Conservation (phyloP, 2,329 filamentous ascomycete species). For the Coleophoma eucalyptorum region DNA sequence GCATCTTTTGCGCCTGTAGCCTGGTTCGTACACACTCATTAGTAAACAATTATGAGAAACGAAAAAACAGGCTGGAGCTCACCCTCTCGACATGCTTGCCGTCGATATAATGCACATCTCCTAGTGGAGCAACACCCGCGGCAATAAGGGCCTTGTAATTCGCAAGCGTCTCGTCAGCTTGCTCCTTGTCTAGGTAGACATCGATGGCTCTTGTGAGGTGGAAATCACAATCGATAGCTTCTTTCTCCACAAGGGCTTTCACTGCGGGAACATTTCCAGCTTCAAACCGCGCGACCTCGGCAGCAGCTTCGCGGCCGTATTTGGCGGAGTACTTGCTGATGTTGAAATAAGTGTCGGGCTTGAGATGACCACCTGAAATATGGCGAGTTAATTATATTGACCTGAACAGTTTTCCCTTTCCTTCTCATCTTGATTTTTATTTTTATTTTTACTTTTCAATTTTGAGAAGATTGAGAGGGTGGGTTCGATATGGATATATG, state of each 20-base stretch:
- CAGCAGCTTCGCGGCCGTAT: slow-evolving; percentile 31
- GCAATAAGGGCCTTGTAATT: slow-evolving; percentile 52
- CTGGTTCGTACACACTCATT: neutral
- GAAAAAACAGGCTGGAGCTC: slow-evolving; percentile 11
- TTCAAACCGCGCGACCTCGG: slow-evolving; percentile 34
- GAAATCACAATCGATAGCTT: slow-evolving; percentile 39
- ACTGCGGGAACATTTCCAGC: slow-evolving; percentile 32
- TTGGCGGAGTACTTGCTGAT: slow-evolving; percentile 24
- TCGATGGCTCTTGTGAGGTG: slow-evolving; percentile 32
- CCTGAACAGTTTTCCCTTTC: too few species aligned
- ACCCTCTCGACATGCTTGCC: slow-evolving; percentile 48
- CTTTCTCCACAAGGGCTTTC: slow-evolving; percentile 31
- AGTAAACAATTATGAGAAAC: too few species aligned
- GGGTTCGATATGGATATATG: neutral
- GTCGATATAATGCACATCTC: slow-evolving; percentile 41
- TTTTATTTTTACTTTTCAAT: too few species aligned
- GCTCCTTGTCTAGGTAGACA: slow-evolving; percentile 28
- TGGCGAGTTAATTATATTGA: too few species aligned
- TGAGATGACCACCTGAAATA: slow-evolving; percentile 36
- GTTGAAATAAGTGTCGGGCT: slow-evolving; percentile 34
- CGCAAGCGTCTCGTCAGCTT: slow-evolving; percentile 57
- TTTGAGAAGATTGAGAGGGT: too few species aligned
- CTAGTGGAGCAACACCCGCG: slow-evolving; percentile 46
- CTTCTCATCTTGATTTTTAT: too few species aligned
- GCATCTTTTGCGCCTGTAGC: slow-evolving; percentile 13